phyloP scores from a whole-genome alignment of 2,329 filamentous ascomycete genomes.

The Colletotrichum ledebouriae region DNA sequence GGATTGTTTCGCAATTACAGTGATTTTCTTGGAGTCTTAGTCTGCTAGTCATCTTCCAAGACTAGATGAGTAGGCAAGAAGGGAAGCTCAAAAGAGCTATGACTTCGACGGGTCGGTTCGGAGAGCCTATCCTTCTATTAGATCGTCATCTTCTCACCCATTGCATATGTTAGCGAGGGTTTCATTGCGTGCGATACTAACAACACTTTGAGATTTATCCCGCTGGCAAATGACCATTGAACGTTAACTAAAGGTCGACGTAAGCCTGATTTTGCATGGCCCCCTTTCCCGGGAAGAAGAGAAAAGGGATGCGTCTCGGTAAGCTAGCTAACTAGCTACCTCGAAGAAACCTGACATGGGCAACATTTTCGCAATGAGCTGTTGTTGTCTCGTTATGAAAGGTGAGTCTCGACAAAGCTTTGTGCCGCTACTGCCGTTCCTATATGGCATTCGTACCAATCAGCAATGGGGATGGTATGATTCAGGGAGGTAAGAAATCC shows the following conservation, averaged over 20 bases:
- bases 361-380: slow-evolving; percentile 2
- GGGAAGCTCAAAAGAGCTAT: background rate
- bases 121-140: background rate
- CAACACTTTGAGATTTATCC: background rate
- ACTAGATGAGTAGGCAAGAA: no score
- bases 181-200: background rate
- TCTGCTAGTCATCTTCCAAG: no score
- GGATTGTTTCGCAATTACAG: no score
- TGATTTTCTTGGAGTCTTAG: no score
- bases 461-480: no score
- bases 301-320: no score
- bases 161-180: background rate
- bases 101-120: slow-evolving; percentile 2
- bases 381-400: background rate
- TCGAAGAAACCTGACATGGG: background rate
- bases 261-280: background rate
- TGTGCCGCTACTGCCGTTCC: background rate
- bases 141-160: background rate
- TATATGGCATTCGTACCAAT: background rate
- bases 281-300: background rate
- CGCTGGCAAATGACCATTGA: background rate
- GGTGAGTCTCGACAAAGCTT: background rate
- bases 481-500: background rate
- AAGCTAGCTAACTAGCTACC: no score
- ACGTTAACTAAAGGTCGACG: background rate